These are phyloP conservation scores for Flaveria ramosissima DNA, from an alignment of 129 eudicot species.

Conservation along the genomic window DNA sequence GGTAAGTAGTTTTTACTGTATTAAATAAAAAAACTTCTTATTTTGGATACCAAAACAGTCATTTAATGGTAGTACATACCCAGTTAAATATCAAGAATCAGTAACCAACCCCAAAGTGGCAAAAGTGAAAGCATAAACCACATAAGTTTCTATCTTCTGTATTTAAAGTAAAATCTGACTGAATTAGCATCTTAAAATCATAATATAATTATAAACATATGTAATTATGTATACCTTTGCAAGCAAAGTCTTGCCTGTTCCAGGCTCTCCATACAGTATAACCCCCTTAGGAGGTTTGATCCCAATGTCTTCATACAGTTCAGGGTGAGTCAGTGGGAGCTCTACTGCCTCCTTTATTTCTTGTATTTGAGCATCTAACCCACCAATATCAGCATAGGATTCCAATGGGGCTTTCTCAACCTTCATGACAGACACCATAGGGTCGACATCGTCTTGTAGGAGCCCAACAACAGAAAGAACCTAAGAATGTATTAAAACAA, in stretches of 20 bases:
- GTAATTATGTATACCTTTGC: constrained; percentile 66
- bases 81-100: not conserved
- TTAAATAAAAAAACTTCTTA: too few species aligned
- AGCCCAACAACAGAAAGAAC: constrained; percentile 98
- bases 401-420: constrained; percentile 99
- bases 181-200: not conserved
- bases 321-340: constrained; percentile 97
- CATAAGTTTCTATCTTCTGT: too few species aligned
- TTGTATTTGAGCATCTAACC: constrained; percentile 95
- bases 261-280: constrained; percentile 97
- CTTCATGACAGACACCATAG: constrained; percentile 98
- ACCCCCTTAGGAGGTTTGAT: constrained; percentile 98
- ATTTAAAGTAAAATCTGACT: too few species aligned
- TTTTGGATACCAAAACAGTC: too few species aligned
- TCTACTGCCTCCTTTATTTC: constrained; percentile 99
- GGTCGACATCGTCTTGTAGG: constrained; percentile 96
- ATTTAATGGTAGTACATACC: not conserved
- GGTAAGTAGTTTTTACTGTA: too few species aligned
- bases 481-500: constrained; percentile 31
- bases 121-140: too few species aligned
- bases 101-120: not conserved
- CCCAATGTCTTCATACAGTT: constrained; percentile 94
- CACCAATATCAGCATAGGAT: constrained; percentile 98
- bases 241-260: constrained; percentile 97
- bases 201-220: not conserved